Base-by-base conservation (phyloP, 2,329 filamentous ascomycete species). In the Diplodia corticola region DNA sequence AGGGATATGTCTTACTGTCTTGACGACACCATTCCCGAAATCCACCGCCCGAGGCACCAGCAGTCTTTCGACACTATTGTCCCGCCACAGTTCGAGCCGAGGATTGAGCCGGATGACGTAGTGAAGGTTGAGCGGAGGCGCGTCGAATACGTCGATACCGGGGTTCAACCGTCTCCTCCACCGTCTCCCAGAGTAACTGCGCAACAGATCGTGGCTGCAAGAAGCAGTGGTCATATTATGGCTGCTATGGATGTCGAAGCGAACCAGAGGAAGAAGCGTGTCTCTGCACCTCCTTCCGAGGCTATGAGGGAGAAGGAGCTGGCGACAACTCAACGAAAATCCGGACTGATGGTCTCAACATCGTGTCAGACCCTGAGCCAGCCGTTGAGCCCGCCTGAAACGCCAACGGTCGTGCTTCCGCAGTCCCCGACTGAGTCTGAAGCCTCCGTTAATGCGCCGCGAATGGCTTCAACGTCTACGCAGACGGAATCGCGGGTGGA, bases 151-250 rank as follows among this genome's bases (percentile, higher is more conserved):
- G 85, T 86, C 46, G 91, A 96, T 73, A 85, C 85, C n/a, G 91
- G 89, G 3, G 84, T 92, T 35, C 93, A 97, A 76, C 95, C 86
- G 73, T 95, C 92, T 37, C 93, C 92, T 53, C 92, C 92, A 1
- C 84, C 89, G 3, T 96, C 92, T 2, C 92, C 92, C 66, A 81
- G 81, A 24, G 69, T 76, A n/a, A 71, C 72, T 24, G 70, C 67
- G 13, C 73, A 74, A 46, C 64, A 68, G 17, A 53, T 69, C 17
- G 55, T 68, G 35, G 69, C 70, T 20, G 55, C 63, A n/a, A 77
- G 76, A 60, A 63, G 68, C n/a, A 70, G 63, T 15, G 49, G 66
- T 22, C 66, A 67, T 40, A 63, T 67, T 12, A 63, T 64, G 40
- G 46, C 59, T 28, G 65, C 40, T 28, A 66, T 66, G 64, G 74